Evolutionary conservation across 163 green algal genomes (phyloP), one percentile per base, ranked within the genome.

Genomic region (Volvox carteri): DNA sequence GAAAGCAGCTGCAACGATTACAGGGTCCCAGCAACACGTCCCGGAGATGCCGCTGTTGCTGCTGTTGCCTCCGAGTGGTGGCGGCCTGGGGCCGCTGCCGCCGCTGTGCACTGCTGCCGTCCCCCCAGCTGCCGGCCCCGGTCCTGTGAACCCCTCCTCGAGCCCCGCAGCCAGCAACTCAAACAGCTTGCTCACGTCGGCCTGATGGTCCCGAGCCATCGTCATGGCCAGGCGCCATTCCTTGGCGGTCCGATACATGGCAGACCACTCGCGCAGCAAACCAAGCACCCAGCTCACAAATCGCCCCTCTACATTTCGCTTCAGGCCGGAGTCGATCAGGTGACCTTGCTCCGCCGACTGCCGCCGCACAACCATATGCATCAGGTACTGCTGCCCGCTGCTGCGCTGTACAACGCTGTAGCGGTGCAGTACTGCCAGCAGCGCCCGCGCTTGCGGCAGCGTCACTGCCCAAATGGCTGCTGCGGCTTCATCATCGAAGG

Each of bases 171-270:
- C 19, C 42, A 79, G 42, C 72, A 79, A 42, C 42, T 79, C 21
- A 14, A 39, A 39, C 12, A 79, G 42, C 21, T 60, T 60, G 74
- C n/a, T 39, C 2, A 84, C 44, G 50, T 84, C 52, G 25, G 76
- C 30, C 30, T 39, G 16, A 19, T 72, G 76, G 19, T 86, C 60
- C 4, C 60, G 79, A 5, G 60, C 41, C 14, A 37, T 35, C 2
- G 60, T 39, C 52, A 86, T 44, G 37, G 79, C 79, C 41, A 86
- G 79, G 18, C 18, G 60, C 79, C 79, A 86, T n/a, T 86, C 79
- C 42, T 78, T 77, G 2, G 42, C 42, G 1, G 28, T 78, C 0
- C 5, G n/a, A 41, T 78, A 67, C 79, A 86, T 86, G 42, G 4
- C 60, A 8, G n/a, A 58, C 79, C 60, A 78, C 42, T 86, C 79